Evolutionary conservation across 2,329 filamentous ascomycete genomes (phyloP).

Genomic region (Gliomastix tumulicola): DNA sequence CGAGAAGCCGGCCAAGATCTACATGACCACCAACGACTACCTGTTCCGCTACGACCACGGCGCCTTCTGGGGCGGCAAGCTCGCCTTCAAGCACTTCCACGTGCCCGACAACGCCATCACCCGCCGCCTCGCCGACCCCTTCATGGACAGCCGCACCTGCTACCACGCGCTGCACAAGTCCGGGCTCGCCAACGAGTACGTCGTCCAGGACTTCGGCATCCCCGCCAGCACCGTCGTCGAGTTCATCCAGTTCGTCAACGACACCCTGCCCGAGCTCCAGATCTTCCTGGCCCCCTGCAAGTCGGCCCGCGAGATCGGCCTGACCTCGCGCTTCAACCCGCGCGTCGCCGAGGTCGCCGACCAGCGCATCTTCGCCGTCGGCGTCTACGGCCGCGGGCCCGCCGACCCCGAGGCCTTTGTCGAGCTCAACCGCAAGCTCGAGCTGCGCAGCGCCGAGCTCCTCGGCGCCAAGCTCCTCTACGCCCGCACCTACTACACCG

Average conservation of each 20-base stretch:
- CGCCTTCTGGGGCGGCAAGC: constrained; percentile 45
- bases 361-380: constrained; percentile 33
- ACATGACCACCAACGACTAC: constrained; percentile 41
- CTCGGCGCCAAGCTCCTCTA: constrained; percentile 50
- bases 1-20: constrained; percentile 11
- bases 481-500: constrained; percentile 45
- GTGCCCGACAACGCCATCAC: constrained; percentile 43
- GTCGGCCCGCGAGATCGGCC: constrained; percentile 16
- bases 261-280: constrained; percentile 18
- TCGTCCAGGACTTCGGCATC: constrained; percentile 40
- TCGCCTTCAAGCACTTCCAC: constrained; percentile 43
- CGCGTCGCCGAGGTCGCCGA: constrained; percentile 18
- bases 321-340: constrained; percentile 22
- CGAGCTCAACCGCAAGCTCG: constrained; percentile 38
- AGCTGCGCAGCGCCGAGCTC: constrained; percentile 37
- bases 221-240: constrained; percentile 16
- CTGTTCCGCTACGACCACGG: constrained; percentile 51
- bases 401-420: constrained; percentile 29
- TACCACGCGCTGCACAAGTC: constrained; percentile 44
- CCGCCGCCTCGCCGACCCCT: constrained; percentile 41
- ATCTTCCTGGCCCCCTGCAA: constrained; percentile 20
- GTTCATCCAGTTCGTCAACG: constrained; percentile 19
- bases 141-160: constrained; percentile 44
- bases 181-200: constrained; percentile 36
- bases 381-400: constrained; percentile 34